phyloP scores from a whole-genome alignment of 2,329 filamentous ascomycete species.

The Colletotrichum sp. region DNA sequence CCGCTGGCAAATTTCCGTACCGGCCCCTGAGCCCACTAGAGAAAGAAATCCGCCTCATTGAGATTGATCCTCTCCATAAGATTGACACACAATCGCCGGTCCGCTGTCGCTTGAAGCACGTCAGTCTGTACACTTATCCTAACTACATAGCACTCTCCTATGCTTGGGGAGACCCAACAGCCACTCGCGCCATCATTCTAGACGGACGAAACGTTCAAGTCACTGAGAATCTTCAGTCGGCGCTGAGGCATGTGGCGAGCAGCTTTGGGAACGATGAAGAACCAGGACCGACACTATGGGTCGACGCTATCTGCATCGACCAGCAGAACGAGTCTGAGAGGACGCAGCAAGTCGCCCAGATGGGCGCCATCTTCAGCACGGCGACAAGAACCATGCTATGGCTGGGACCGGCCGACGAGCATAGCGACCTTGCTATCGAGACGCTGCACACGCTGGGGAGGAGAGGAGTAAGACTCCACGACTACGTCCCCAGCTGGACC shows the following conservation, averaged over 20 bases:
- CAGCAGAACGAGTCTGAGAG: background rate
- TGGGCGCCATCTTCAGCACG: background rate
- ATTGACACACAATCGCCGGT: background rate
- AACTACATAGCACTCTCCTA: background rate
- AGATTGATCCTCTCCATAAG: background rate
- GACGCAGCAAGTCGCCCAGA: background rate
- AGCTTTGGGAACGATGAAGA: background rate
- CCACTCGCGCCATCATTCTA: background rate
- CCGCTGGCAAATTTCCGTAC: too few species aligned
- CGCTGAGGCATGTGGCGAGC: background rate
- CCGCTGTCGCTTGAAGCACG: background rate
- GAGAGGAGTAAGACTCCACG: too few species aligned
- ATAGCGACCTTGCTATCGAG: background rate
- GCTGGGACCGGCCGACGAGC: background rate
- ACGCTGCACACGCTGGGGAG: background rate
- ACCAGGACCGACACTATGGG: background rate
- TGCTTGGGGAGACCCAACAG: background rate
- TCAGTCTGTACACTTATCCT: background rate
- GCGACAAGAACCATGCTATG: background rate
- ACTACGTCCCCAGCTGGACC: background rate
- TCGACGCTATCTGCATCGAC: conserved; percentile 2
- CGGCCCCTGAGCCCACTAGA: background rate
- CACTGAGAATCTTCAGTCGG: background rate
- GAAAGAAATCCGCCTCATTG: background rate
- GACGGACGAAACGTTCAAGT: background rate